phyloP scores from a whole-genome alignment of 2,329 filamentous ascomycete species.

The Monosporascus sp. region DNA sequence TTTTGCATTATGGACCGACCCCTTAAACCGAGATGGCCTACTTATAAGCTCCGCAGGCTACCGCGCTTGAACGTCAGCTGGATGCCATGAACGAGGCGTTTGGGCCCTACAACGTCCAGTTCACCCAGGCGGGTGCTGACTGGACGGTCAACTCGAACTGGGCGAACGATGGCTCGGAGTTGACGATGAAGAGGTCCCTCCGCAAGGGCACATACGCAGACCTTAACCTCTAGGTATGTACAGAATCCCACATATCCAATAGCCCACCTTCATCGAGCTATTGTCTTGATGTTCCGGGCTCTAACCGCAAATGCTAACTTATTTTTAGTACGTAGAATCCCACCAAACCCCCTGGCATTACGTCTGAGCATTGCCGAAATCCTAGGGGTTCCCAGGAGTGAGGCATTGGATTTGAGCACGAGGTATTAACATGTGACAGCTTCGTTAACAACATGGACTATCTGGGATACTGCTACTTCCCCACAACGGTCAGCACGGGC shows the following conservation, averaged over 20 bases:
- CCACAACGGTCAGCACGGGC: slow-evolving; percentile 27
- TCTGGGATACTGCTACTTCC: slow-evolving; percentile 45
- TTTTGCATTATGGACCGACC: background rate
- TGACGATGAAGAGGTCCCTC: slow-evolving; percentile 40
- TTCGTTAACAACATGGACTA: slow-evolving; percentile 32
- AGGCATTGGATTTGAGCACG: no score
- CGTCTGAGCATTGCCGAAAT: no score
- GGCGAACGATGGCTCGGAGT: slow-evolving; percentile 35
- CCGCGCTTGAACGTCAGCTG: slow-evolving; percentile 36
- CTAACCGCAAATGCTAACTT: no score
- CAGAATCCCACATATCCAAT: background rate
- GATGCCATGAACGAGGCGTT: slow-evolving; percentile 41
- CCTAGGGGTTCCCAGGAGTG: no score
- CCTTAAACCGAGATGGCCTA: background rate
- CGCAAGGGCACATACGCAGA: slow-evolving; percentile 40
- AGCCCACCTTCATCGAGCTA: no score
- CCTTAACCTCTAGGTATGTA: slow-evolving; percentile 39
- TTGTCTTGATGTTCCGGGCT: no score
- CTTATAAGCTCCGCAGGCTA: slow-evolving; percentile 22
- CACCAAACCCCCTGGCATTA: no score
- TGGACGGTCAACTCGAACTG: slow-evolving; percentile 44
- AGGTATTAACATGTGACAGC: slow-evolving; percentile 7
- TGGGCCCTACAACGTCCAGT: slow-evolving; percentile 37
- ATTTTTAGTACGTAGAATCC: no score
- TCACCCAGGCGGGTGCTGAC: slow-evolving; percentile 38